Base-by-base conservation (phyloP, 2,329 filamentous ascomycete genomes). In the Calonectria pauciramosa region DNA sequence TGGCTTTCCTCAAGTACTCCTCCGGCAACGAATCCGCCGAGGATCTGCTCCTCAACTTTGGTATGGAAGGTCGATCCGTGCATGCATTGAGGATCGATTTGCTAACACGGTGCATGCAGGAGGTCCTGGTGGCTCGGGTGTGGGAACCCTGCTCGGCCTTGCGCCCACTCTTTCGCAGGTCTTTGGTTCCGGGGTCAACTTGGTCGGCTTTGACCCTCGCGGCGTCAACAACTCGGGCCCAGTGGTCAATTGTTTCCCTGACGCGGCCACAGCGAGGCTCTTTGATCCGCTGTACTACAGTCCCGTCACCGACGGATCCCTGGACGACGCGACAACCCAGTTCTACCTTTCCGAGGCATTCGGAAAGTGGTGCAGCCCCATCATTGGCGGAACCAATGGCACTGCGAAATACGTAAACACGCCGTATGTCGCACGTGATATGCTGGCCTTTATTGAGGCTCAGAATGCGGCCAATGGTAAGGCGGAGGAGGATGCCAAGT, bases 381-480 rank as follows among this genome's bases (percentile, higher is more conserved):
- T 67, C 5, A 79, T 80, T 16, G 54, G 81, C n/a, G 80, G 77
- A 3, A 68, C 67, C 23, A 73, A 75, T 13, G 80, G 80, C 52
- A 80, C 82, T 26, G 71, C 79, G 0, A 70, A 68, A 47, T 87
- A 87, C 77, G 82, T 88, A 59, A 86, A 85, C 20, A 89, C 88
- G 0, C 86, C 87, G 2, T 86, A 84, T 30, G 86, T 88, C 3
- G 88, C 87, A 2, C 81, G 85, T 49, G 88, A 90, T 74, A 89
- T 90, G 87, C 80, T 90, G 10, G 84, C 86, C 51, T 84, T 90
- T 44, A 82, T 86, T 14, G 88, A 90, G 74, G 82, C 78, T 38
- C 83, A 87, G 52, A 86, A 83, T 10, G 82, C 85, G 32, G 86
- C 82, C 79, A 75, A 82, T 30, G 79, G 79, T 14, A 63, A 71